A percentile compares a stretch with the other conserved stretches of the same genome.
phyloP scores from a whole-genome alignment of 2,329 filamentous ascomycete genomes.

The Ramularia endophylla region DNA sequence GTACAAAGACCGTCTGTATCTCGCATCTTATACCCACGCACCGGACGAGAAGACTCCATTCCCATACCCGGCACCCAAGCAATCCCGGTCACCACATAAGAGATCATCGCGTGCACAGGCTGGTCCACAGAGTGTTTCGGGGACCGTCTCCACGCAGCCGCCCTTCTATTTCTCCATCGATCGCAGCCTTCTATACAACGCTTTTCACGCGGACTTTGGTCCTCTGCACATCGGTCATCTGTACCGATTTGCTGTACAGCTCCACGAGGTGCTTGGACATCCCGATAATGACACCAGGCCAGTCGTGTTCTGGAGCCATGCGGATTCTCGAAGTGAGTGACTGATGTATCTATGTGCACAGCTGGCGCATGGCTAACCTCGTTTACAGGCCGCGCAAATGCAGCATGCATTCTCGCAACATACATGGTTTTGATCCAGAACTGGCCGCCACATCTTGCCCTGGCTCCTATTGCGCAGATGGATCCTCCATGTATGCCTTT shows the following conservation, averaged over 20 bases:
- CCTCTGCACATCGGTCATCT: constrained; percentile 95
- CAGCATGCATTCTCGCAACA: constrained; percentile 88
- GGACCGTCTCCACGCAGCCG: constrained; percentile 38
- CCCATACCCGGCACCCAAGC: constrained; percentile 60
- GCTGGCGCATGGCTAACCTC: constrained; percentile 14
- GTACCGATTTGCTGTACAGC: constrained; percentile 91
- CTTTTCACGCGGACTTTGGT: constrained; percentile 97
- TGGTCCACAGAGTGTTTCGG: constrained; percentile 46
- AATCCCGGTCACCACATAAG: constrained; percentile 66
- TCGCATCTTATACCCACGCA: constrained; percentile 81
- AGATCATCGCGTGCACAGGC: constrained; percentile 61
- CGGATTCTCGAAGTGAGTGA: constrained; percentile 78
- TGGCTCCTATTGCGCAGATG: constrained; percentile 92
- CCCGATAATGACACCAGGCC: constrained; percentile 84
- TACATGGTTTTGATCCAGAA: constrained; percentile 99
- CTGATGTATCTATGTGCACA: background rate
- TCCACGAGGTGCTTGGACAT: constrained; percentile 90
- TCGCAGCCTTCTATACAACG: constrained; percentile 79
- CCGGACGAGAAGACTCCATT: constrained; percentile 80
- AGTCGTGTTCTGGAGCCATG: constrained; percentile 93
- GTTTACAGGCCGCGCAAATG: constrained; percentile 74
- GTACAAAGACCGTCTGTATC: constrained; percentile 78
- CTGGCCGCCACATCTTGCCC: constrained; percentile 91
- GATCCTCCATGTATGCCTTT: constrained; percentile 99
- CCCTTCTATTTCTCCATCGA: constrained; percentile 97